Percentiles rank a stretch among this genome's conserved stretches.
These are phyloP conservation scores for Mycena galericulata DNA, from an alignment of 768 basidiomycete species.

Conservation along the genomic window DNA sequence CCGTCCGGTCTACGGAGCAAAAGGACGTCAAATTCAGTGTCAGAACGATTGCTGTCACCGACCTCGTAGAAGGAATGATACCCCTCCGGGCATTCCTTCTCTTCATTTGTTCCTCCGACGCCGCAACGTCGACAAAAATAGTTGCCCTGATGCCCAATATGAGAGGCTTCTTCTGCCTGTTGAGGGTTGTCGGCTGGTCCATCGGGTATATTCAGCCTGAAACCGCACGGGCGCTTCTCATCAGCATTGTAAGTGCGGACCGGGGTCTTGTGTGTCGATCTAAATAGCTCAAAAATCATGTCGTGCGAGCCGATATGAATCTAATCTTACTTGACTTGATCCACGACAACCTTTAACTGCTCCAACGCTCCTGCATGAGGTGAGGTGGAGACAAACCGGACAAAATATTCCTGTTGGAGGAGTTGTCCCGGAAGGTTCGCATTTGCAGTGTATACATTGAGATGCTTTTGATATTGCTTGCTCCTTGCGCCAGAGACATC, in stretches of 20 bases:
- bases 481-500: constrained; percentile 40
- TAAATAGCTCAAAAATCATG: neutral
- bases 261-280: neutral
- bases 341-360: constrained; percentile 42
- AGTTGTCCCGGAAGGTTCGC: constrained; percentile 42
- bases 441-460: constrained; percentile 45
- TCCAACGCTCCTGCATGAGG: constrained; percentile 46
- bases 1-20: constrained; percentile 14
- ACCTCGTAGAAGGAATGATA: constrained; percentile 36
- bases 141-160: constrained; percentile 52
- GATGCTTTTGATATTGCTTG: constrained; percentile 50
- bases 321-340: constrained; percentile 34
- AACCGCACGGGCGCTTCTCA: constrained; percentile 11
- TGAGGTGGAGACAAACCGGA: constrained; percentile 42
- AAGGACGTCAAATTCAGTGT: neutral
- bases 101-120: constrained; percentile 42
- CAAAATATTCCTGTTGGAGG: constrained; percentile 46
- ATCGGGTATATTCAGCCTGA: constrained; percentile 31
- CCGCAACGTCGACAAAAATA: constrained; percentile 48
- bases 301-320: neutral
- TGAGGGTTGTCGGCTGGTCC: constrained; percentile 49
- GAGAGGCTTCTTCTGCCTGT: constrained; percentile 47
- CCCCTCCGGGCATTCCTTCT: constrained; percentile 44
- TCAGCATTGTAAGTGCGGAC: constrained; percentile 26
- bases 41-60: neutral